Evolutionary conservation across 1,284 basidiomycete species (phyloP).

Genomic region (Heterobasidion irregulare): DNA sequence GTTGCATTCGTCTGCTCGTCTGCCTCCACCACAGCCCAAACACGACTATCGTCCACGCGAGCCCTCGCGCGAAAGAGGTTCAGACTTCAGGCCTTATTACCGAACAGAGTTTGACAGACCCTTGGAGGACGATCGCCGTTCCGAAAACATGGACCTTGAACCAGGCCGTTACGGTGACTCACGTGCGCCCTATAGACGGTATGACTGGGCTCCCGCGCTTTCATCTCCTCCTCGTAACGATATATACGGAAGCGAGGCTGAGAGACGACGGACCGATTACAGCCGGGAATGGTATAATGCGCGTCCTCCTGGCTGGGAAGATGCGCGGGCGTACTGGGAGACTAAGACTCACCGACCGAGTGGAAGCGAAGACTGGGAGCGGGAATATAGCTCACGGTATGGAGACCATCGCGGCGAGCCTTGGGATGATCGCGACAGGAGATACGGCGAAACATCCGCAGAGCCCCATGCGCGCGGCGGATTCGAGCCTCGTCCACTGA

Average conservation of each 20-base stretch:
- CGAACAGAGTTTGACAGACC: conserved; percentile 11
- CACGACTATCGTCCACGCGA: conserved; percentile 4
- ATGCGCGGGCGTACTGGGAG: conserved; percentile 4
- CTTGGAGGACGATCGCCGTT: conserved; percentile 7
- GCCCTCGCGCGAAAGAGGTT: conserved; percentile 6
- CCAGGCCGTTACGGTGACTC: conserved; percentile 2
- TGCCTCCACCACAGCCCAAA: neutral
- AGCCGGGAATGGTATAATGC: conserved; percentile 10
- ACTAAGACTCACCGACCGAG: neutral
- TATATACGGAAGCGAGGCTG: conserved; percentile 1
- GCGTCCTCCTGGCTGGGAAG: neutral
- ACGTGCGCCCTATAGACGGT: neutral
- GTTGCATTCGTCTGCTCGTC: conserved; percentile 12
- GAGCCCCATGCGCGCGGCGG: conserved; percentile 10
- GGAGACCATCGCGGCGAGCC: neutral
- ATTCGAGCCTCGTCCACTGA: conserved; percentile 20
- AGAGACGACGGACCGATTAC: conserved; percentile 1
- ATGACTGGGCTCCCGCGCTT: neutral
- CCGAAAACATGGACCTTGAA: conserved; percentile 3
- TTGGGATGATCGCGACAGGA: conserved; percentile 2
- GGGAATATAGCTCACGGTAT: conserved; percentile 1
- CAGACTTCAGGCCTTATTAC: conserved; percentile 6
- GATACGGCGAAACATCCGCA: conserved; percentile 4
- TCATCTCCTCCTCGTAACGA: conserved; percentile 5
- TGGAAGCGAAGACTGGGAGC: neutral